phyloP scores from a whole-genome alignment of 129 eudicot genomes.

The Pseudognaphalium luteoalbum region DNA sequence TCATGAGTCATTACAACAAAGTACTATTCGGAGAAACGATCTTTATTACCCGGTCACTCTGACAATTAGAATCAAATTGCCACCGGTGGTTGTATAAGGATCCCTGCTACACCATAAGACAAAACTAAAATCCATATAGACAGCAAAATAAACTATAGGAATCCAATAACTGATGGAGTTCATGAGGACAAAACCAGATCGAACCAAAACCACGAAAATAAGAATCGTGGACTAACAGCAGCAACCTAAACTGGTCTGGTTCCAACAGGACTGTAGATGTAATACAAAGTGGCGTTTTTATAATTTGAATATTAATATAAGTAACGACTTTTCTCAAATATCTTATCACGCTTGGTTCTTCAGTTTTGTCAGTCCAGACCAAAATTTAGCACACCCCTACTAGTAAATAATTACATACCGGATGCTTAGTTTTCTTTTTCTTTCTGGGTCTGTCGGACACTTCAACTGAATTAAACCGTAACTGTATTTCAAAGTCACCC shows the following conservation, averaged over 20 bases:
- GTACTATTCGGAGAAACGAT: not conserved
- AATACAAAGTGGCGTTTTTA: not conserved
- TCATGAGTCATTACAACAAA: not conserved
- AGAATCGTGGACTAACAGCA: not conserved
- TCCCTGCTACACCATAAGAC: constrained; percentile 42
- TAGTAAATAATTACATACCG: constrained; percentile 44
- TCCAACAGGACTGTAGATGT: not conserved
- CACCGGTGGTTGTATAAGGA: constrained; percentile 61
- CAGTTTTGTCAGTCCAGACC: not conserved
- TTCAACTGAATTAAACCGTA: constrained; percentile 57
- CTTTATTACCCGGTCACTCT: constrained; percentile 68
- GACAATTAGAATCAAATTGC: constrained; percentile 60
- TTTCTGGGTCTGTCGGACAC: constrained; percentile 64
- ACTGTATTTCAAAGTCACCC: constrained; percentile 61
- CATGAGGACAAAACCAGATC: no score
- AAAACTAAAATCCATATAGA: constrained; percentile 2
- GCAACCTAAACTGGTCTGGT: not conserved
- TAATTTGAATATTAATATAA: not conserved
- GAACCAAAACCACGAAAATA: not conserved
- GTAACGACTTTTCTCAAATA: no score
- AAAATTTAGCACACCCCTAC: not conserved
- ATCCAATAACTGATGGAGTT: not conserved
- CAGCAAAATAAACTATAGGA: not conserved
- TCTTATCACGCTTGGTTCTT: not conserved
- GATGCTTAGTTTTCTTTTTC: constrained; percentile 75